phyloP scores from a whole-genome alignment of 1,284 basidiomycete species.

The Ganoderma meredithae region DNA sequence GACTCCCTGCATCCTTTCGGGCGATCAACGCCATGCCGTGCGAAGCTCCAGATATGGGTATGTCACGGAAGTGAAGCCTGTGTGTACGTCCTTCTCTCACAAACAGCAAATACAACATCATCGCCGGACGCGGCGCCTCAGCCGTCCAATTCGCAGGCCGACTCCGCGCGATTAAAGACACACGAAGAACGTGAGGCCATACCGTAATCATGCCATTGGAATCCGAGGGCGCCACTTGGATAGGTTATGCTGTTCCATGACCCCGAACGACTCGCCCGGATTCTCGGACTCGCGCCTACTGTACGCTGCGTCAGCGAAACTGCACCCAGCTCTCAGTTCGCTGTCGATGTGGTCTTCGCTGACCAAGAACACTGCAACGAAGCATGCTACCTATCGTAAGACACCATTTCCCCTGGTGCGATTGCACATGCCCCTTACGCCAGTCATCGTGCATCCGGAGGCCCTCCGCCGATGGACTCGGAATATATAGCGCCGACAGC shows the following conservation, averaged over 20 bases:
- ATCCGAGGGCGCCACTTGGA: conserved; percentile 15
- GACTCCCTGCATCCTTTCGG: background rate
- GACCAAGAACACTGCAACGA: conserved; percentile 8
- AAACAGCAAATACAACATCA: conserved; percentile 2
- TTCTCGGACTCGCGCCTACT: background rate
- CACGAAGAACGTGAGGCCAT: background rate
- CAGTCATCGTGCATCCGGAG: background rate
- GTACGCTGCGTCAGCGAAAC: conserved; percentile 1
- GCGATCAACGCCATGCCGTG: conserved; percentile 9
- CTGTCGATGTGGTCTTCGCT: conserved; percentile 15
- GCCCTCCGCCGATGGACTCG: conserved; percentile 10
- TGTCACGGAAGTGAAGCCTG: conserved; percentile 20
- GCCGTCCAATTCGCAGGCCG: background rate
- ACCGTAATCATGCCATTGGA: conserved; percentile 14
- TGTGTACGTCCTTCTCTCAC: conserved; percentile 8
- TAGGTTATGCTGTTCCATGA: background rate
- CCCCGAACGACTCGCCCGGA: background rate
- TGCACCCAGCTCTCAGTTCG: conserved; percentile 10
- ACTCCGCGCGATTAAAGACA: background rate
- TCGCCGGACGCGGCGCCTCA: background rate
- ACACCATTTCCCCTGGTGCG: background rate
- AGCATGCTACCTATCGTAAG: background rate
- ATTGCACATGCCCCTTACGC: conserved; percentile 8
- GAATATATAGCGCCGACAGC: background rate
- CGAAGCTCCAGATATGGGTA: conserved; percentile 7